Percentiles rank a stretch among this genome's conserved stretches.
phyloP scores from a whole-genome alignment of 306 rosid species.

The Gynostemma pentaphyllum region DNA sequence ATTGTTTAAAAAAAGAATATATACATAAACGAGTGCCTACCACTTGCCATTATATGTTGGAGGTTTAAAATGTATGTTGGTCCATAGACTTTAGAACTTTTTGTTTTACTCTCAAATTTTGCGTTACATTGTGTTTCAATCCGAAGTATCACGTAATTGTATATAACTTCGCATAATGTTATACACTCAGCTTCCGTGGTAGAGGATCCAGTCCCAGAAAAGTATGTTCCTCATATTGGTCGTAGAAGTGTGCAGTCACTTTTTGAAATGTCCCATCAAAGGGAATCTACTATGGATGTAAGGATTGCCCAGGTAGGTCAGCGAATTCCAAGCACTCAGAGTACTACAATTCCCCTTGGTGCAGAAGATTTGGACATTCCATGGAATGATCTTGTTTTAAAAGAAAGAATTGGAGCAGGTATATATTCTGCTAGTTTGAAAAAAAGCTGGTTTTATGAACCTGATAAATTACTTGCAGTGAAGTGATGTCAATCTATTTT shows the following conservation, averaged over 20 bases:
- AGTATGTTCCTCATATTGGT: conserved; percentile 28
- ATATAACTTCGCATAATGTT: conserved; percentile 34
- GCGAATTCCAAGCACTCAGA: conserved; percentile 28
- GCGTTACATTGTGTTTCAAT: too few species aligned
- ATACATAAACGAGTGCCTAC: too few species aligned
- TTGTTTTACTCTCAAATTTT: too few species aligned
- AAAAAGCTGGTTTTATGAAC: not conserved
- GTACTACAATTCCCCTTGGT: conserved; percentile 45
- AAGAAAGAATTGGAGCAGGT: conserved; percentile 97
- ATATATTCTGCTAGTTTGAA: conserved; percentile 4
- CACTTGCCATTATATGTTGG: too few species aligned
- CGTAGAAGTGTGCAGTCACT: conserved; percentile 28
- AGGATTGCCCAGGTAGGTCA: conserved; percentile 51
- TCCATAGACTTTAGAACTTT: too few species aligned
- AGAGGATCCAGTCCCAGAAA: conserved; percentile 39
- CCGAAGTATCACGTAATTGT: too few species aligned
- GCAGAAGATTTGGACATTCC: conserved; percentile 72
- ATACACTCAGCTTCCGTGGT: conserved; percentile 25
- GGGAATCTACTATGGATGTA: conserved; percentile 30
- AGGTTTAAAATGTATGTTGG: too few species aligned
- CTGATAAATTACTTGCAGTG: conserved; percentile 7
- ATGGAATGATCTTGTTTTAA: conserved; percentile 70
- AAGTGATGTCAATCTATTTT: not conserved
- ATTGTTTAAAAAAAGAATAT: too few species aligned
- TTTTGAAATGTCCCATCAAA: conserved; percentile 23